Percentiles rank a stretch among this genome's conserved stretches.
Conservation (phyloP, 768 basidiomycete genomes). For the Daedaleopsis nitida region DNA sequence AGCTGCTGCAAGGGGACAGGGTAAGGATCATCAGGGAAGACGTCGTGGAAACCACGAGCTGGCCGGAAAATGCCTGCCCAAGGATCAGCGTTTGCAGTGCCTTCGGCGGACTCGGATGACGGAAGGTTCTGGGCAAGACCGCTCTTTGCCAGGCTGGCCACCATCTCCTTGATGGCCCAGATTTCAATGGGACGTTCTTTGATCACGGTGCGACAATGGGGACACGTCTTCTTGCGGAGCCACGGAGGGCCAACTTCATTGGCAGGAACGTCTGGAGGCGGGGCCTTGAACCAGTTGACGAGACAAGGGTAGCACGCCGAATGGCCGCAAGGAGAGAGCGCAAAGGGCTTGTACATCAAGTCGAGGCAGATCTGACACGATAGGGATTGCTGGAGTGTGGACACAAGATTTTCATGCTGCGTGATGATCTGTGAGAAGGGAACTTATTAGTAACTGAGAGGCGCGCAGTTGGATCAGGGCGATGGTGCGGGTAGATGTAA, state of each 20-base stretch:
- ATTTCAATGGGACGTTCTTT: constrained; percentile 48
- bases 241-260: constrained; percentile 28
- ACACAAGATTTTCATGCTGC: constrained; percentile 55
- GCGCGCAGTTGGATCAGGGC: too few relatives aligned
- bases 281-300: constrained; percentile 71
- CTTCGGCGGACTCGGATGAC: constrained; percentile 29
- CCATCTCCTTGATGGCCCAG: constrained; percentile 51
- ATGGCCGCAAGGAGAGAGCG: constrained; percentile 77
- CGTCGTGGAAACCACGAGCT: background rate
- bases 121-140: constrained; percentile 40
- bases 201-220: constrained; percentile 47
- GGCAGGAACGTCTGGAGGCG: constrained; percentile 19
- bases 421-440: constrained; percentile 30
- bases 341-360: constrained; percentile 70
- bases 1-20: constrained; percentile 37
- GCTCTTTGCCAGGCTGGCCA: constrained; percentile 51
- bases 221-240: constrained; percentile 44
- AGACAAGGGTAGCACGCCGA: constrained; percentile 72
- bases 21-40: constrained; percentile 23
- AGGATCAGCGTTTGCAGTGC: constrained; percentile 46
- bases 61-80: constrained; percentile 65
- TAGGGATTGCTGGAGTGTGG: constrained; percentile 59
- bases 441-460: too few relatives aligned
- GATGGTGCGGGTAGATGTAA: too few relatives aligned
- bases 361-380: constrained; percentile 83